phyloP scores from a whole-genome alignment of 2,329 filamentous ascomycete genomes.

The Xylaria polymorpha region DNA sequence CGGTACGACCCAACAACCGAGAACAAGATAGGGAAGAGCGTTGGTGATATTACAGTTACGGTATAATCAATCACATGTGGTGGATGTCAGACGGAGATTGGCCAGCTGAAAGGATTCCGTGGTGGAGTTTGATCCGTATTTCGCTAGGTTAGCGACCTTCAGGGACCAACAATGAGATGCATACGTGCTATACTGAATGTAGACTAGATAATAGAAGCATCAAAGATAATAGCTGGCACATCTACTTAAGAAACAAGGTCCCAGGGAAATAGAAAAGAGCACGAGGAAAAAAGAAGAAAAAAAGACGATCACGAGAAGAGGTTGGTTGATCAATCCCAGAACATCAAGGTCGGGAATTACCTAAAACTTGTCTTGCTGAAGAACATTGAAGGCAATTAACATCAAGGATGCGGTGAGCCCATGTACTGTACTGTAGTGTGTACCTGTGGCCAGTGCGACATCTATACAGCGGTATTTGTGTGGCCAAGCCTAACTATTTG shows the following conservation, averaged over 20 bases:
- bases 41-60: background rate
- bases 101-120: conserved; percentile 34
- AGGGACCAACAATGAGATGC: conserved; percentile 6
- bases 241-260: background rate
- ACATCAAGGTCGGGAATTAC: background rate
- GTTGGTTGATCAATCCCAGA: background rate
- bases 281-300: background rate
- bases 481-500: background rate
- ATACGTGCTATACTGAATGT: background rate
- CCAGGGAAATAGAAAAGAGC: background rate
- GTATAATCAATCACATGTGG: conserved; percentile 41
- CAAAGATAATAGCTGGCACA: background rate
- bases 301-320: background rate
- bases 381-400: conserved; percentile 9
- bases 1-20: conserved; percentile 19
- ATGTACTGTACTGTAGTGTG: background rate
- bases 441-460: background rate
- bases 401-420: conserved; percentile 2
- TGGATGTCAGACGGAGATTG: conserved; percentile 41
- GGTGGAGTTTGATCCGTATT: conserved; percentile 18
- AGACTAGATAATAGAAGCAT: background rate
- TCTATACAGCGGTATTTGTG: background rate
- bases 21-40: conserved; percentile 11
- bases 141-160: conserved; percentile 7
- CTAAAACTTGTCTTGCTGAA: background rate